Evolutionary conservation across 2,329 filamentous ascomycete genomes (phyloP).

Genomic region (Dactylellina parvicollis): DNA sequence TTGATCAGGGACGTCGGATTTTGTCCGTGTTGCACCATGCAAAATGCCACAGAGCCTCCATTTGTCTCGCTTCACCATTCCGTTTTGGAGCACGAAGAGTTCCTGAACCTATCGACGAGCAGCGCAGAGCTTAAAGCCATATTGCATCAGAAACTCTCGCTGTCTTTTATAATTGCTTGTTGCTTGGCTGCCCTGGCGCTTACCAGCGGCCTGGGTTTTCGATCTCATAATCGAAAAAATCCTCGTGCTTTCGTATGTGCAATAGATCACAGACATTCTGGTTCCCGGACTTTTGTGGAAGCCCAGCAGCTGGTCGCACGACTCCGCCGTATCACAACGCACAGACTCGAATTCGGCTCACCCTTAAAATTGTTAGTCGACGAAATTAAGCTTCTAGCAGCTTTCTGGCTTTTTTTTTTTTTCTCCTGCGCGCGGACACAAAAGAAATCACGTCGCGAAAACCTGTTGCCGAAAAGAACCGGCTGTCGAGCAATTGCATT

Average conservation of each 20-base stretch:
- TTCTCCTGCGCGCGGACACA: slow-evolving; percentile 3
- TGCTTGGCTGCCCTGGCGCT: slow-evolving; percentile 15
- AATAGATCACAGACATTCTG: slow-evolving; percentile 2
- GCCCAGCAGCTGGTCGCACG: slow-evolving; percentile 14
- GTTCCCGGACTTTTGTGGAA: neutral
- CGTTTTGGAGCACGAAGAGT: slow-evolving; percentile 42
- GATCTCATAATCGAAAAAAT: slow-evolving; percentile 15
- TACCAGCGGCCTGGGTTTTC: slow-evolving; percentile 29
- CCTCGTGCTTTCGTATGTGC: slow-evolving; percentile 13
- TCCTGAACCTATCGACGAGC: slow-evolving; percentile 10
- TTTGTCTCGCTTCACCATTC: slow-evolving; percentile 34
- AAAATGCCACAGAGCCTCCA: slow-evolving; percentile 40
- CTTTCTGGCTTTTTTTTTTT: slow-evolving; percentile 9
- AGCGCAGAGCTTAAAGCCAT: neutral
- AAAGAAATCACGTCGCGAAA: neutral
- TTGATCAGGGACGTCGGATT: no score
- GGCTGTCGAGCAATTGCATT: neutral
- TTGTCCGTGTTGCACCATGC: slow-evolving; percentile 11
- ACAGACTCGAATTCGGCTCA: slow-evolving; percentile 21
- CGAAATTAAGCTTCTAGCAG: slow-evolving; percentile 28
- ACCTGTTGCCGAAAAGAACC: neutral
- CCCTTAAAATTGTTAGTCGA: slow-evolving; percentile 1
- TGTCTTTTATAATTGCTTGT: slow-evolving; percentile 27
- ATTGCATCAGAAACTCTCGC: slow-evolving; percentile 6
- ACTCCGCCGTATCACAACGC: slow-evolving; percentile 27